Percentiles rank a stretch among this genome's conserved stretches.
Conservation (phyloP, 2,329 filamentous ascomycete genomes). For the Colletotrichum trifolii region DNA sequence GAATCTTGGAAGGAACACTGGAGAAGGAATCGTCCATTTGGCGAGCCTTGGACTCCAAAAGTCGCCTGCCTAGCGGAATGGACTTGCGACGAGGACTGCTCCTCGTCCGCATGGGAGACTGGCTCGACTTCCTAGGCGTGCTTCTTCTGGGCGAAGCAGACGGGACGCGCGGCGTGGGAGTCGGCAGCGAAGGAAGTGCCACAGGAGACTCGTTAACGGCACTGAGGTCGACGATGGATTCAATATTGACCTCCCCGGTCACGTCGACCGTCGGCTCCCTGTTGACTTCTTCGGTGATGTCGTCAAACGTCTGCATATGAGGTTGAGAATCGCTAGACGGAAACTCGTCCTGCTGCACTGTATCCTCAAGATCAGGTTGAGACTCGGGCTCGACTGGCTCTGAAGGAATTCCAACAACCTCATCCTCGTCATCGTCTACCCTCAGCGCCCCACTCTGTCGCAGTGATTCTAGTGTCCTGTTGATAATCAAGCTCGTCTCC, state of each 20-base stretch:
- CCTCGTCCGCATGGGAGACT: conserved; percentile 45
- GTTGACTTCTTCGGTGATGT: not conserved
- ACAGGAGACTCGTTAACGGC: conserved; percentile 15
- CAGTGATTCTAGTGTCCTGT: conserved; percentile 63
- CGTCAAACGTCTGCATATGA: conserved; percentile 1
- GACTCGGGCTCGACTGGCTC: not conserved
- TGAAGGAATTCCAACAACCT: conserved; percentile 28
- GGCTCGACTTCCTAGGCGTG: conserved; percentile 14
- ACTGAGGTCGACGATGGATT: conserved; percentile 12
- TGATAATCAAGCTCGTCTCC: conserved; percentile 67
- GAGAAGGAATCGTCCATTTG: conserved; percentile 48
- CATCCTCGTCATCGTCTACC: conserved; percentile 23
- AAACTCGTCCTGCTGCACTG: not conserved
- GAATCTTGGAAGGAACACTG: conserved; percentile 47
- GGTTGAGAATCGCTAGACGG: not conserved
- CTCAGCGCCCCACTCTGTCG: conserved; percentile 47
- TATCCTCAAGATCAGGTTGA: not conserved
- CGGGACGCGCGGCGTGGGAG: conserved; percentile 1
- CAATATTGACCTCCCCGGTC: conserved; percentile 3
- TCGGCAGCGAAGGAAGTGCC: conserved; percentile 19
- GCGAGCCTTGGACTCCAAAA: conserved; percentile 46
- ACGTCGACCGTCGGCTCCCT: conserved; percentile 4
- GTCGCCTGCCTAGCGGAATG: conserved; percentile 47
- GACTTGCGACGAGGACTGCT: conserved; percentile 50
- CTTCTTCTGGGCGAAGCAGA: not conserved